Evolutionary conservation across 805 yeast genomes (phyloP), one percentile per base, ranked within the genome.

Genomic region (Candida loeiensis): DNA sequence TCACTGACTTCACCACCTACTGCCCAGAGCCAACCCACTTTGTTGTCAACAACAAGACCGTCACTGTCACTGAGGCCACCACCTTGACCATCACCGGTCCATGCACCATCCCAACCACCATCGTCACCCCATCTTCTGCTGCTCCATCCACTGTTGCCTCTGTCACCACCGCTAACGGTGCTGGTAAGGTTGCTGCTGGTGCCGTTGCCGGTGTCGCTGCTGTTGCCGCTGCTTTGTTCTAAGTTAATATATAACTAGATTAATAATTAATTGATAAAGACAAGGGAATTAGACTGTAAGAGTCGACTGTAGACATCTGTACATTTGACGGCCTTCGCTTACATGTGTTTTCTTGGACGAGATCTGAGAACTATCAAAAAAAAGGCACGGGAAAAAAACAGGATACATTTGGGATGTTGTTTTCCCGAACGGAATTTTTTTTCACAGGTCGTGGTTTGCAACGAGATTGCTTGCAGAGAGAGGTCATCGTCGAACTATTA

Each of bases 41-140:
- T 45, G 72, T 70, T 49, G 77, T 80, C 64, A 81, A 80, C 76
- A 74, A 73, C 73, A 61, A 61, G 61, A 83, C 91, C 59, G 75
- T 78, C 78, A 78, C 84, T 50, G 88, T 82, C 59, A 79, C 90
- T 46, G 81, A 64, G 55, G 80, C 91, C 46, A 83, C 91, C 63
- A 85, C 95, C 53, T 66, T 86, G 56, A 85, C 93, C 63, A 75
- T 85, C 77, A 83, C 95, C 56, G 82, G 86, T 74, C 90, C 90
- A 61, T 86, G 95, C 74, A 84, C 91, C 59, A 56, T 79, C 57
- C 74, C 79, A 59, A 64, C 71, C 66, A 66, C 69, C 53, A 58
- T 57, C 58, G 58, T 55, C 37, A 52, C 59, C 46, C 37, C 47
- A 34, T 27, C 43, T 14, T 43, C 57, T 37, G 41, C 45, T 21